These are phyloP conservation scores for Thalassiosira mediterranea DNA, from an alignment of 352 stramenopile genomes.

Conservation along the genomic window DNA sequence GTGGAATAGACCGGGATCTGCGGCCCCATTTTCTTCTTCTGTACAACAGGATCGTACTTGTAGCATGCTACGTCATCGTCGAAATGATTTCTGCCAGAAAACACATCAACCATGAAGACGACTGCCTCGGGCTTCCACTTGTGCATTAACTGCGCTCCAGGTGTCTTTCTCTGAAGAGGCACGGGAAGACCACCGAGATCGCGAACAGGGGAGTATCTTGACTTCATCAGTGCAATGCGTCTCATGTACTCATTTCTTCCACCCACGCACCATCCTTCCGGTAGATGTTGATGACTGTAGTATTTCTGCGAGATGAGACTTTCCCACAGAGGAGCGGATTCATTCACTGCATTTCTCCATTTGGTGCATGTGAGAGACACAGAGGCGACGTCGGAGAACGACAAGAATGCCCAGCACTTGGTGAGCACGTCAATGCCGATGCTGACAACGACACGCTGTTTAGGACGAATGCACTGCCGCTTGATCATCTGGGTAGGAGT, in stretches of 20 bases:
- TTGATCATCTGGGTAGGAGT: no score
- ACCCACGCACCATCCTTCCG: neutral
- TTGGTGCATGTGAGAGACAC: neutral
- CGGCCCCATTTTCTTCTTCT: neutral
- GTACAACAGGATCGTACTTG: neutral
- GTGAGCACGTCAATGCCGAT: no score
- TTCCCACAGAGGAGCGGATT: neutral
- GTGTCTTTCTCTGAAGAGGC: neutral
- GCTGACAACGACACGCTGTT: no score
- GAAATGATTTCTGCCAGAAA: neutral
- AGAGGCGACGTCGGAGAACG: neutral
- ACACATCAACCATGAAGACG: neutral
- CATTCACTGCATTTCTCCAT: neutral
- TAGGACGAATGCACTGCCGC: no score
- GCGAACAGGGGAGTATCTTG: neutral
- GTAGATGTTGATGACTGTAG: neutral
- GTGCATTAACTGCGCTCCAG: neutral
- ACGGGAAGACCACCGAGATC: neutral
- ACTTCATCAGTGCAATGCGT: neutral
- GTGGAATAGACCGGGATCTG: neutral
- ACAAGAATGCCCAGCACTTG: no score
- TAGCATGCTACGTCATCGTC: neutral
- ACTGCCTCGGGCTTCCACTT: neutral
- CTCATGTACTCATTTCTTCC: neutral
- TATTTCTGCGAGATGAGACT: neutral